Base-by-base conservation (phyloP, 1,284 basidiomycete genomes). In the Moesziomyces parantarcticus region DNA sequence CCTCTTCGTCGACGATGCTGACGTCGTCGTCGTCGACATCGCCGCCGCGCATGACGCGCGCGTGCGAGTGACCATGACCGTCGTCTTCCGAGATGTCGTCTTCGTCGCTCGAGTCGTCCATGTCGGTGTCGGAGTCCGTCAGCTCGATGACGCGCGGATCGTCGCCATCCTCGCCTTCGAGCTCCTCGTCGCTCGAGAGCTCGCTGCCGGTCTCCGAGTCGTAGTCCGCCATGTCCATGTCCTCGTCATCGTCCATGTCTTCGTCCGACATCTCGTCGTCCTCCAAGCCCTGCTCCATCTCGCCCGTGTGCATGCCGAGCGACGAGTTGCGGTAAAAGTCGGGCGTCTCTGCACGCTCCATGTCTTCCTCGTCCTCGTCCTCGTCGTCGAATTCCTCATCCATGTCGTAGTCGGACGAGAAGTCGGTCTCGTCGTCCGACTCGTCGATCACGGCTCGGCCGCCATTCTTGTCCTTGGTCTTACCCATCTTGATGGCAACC, bases 281-380 rank as follows among this genome's bases (percentile, higher is more conserved):
- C n/a, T 79, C 82, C 52, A 75, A 64, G 47, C 79, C 80, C 20
- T 75, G 71, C 64, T 80, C 79, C 74, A 83, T 76, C 64, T 84
- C 83, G 34, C 82, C 82, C 21, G 88, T 90, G 81, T 85, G 92
- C 94, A 99, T 95, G 76, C 96, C 97, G 41, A 99, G 88, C 6
- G 94, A 92, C 1, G 96, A 99, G 84, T 96, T 97, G 62, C 96
- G 91, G 85, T 99, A 99, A 22, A 99, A 86, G 85, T 99, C 93
- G 8, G 93, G 92, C 1, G 93, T 93, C 80, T 92, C 93, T 78
- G 92, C 91, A 11, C 90, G 90, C 4, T 90, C 89, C 9, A 65
- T 61, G 18, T 73, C 72, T 14, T 88, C 88, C 9, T 87, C 87
- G 18, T 76, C 73, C 20, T 88, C 88, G 42, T 87, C 85, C 64